Conservation (phyloP, 73 alveolate genomes). For the Paramecium biaurelia region DNA sequence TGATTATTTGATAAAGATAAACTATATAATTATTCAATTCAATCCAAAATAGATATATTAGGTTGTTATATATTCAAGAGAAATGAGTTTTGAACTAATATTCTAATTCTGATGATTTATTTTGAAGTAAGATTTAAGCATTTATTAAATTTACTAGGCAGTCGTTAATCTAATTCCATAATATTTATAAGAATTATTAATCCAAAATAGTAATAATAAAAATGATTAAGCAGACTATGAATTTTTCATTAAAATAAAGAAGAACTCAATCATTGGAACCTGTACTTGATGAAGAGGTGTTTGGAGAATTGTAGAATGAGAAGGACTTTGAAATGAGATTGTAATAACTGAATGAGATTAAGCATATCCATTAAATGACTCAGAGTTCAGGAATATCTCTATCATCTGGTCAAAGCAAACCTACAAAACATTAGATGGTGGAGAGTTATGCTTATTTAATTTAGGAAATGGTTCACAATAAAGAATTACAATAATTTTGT, state of each 20-base stretch:
- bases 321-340: neutral
- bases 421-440: neutral
- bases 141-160: neutral
- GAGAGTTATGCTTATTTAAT: neutral
- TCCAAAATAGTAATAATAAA: too few relatives aligned
- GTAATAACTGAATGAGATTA: neutral
- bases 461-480: neutral
- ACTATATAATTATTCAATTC: neutral
- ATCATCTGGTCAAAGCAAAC: neutral
- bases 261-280: neutral
- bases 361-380: neutral
- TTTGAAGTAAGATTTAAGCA: neutral
- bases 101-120: neutral
- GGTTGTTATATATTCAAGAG: neutral
- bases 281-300: neutral
- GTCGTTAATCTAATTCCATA: neutral
- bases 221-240: neutral
- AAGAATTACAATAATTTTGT: conserved; percentile 22
- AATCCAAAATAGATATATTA: neutral
- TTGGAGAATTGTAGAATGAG: neutral
- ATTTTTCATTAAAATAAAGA: neutral
- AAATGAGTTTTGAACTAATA: neutral
- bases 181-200: too few relatives aligned
- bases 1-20: neutral
- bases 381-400: neutral